These are phyloP conservation scores for Triticum turgidum DNA, from an alignment of 176 grass and related monocot genomes.

Conservation along the genomic window DNA sequence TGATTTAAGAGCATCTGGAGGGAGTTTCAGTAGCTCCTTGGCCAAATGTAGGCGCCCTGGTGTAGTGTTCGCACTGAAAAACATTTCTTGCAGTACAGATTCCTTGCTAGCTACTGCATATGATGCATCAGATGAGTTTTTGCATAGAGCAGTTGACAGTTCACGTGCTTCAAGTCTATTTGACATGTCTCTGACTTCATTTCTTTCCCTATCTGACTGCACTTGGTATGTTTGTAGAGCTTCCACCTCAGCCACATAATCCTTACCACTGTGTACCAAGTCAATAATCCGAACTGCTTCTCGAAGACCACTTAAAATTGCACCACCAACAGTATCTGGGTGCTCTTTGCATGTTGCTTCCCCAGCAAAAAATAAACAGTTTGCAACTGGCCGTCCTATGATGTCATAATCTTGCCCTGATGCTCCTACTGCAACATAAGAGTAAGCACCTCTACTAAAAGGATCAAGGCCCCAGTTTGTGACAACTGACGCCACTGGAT, in stretches of 20 bases:
- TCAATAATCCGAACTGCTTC: slow-evolving; percentile 94
- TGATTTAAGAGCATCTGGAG: slow-evolving; percentile 68
- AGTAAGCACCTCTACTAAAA: slow-evolving; percentile 94
- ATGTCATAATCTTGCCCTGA: slow-evolving; percentile 95
- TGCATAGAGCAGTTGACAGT: slow-evolving; percentile 64
- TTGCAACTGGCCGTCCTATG: slow-evolving; percentile 81
- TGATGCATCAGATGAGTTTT: slow-evolving; percentile 55
- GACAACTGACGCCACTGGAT: slow-evolving; percentile 88
- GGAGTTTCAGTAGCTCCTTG: slow-evolving; percentile 79
- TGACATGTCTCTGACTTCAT: slow-evolving; percentile 87
- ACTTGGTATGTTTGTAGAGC: slow-evolving; percentile 72
- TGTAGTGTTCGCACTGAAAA: slow-evolving; percentile 89
- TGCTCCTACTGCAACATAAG: slow-evolving; percentile 93
- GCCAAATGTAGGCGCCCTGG: slow-evolving; percentile 86
- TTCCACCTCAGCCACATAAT: slow-evolving; percentile 87
- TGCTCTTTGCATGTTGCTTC: slow-evolving; percentile 99
- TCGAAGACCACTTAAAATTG: slow-evolving; percentile 97
- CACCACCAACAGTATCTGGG: slow-evolving; percentile 99
- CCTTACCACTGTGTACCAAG: slow-evolving; percentile 67
- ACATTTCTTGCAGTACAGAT: slow-evolving; percentile 85
- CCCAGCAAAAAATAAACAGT: slow-evolving; percentile 96
- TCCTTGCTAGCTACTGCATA: slow-evolving; percentile 67
- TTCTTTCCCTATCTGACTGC: slow-evolving; percentile 82
- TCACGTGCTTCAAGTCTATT: slow-evolving; percentile 84
- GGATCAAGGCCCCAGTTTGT: slow-evolving; percentile 98